These are phyloP conservation scores for Onygenales sp. DNA, from an alignment of 2,329 filamentous ascomycete species.

Conservation along the genomic window DNA sequence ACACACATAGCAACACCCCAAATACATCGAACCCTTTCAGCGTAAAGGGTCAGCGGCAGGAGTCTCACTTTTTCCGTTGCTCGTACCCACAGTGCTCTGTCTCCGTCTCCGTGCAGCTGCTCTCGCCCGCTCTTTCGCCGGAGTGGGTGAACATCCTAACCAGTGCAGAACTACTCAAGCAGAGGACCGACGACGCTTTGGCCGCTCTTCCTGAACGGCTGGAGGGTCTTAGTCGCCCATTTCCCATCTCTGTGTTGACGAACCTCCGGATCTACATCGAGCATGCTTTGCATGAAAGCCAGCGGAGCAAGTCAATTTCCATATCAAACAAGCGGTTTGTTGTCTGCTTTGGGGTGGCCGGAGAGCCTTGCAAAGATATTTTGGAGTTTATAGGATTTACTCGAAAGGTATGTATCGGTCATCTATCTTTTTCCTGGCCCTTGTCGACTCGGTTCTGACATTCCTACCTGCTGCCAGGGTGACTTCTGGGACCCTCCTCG, in stretches of 20 bases:
- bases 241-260: slow-evolving; percentile 45
- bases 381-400: slow-evolving; percentile 51
- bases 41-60: slow-evolving; percentile 25
- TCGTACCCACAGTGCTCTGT: slow-evolving; percentile 49
- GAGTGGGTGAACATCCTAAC: slow-evolving; percentile 44
- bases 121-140: slow-evolving; percentile 41
- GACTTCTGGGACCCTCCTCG: slow-evolving; percentile 37
- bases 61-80: slow-evolving; percentile 48
- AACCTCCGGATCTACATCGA: slow-evolving; percentile 51
- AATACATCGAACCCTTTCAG: slow-evolving; percentile 10
- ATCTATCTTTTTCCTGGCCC: slow-evolving; percentile 2
- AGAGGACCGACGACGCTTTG: slow-evolving; percentile 45
- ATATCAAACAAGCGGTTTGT: slow-evolving; percentile 55
- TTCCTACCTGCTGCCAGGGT: slow-evolving; percentile 14
- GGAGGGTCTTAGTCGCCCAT: slow-evolving; percentile 42
- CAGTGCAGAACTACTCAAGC: slow-evolving; percentile 42
- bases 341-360: slow-evolving; percentile 51
- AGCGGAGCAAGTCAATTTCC: slow-evolving; percentile 46
- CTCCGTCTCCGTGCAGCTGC: slow-evolving; percentile 42
- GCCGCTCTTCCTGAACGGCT: slow-evolving; percentile 43
- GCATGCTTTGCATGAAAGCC: slow-evolving; percentile 45
- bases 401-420: slow-evolving; percentile 28
- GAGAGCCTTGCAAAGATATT: slow-evolving; percentile 43
- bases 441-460: neutral
- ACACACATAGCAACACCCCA: slow-evolving; percentile 20